Evolutionary conservation across 805 yeast genomes (phyloP), one percentile per base, ranked within the genome.

Genomic region (Candida alai): DNA sequence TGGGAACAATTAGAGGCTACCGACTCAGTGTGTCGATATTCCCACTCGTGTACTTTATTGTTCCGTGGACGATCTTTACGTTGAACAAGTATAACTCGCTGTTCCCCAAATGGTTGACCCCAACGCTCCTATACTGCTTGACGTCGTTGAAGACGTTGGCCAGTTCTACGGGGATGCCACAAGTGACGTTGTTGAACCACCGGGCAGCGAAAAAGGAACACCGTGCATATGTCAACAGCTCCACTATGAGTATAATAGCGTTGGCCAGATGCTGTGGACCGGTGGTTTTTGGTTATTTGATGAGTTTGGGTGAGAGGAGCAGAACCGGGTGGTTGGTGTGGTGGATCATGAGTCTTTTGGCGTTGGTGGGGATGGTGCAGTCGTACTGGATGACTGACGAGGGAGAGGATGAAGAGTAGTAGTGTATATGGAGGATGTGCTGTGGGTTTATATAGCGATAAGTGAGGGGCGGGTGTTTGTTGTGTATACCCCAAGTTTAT

Each of bases 81-180:
- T 44, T 52, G 26, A 51, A 40, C 34, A 34, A 47, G 23, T 58
- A 52, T 45, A 56, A 56, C 36, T 35, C 40, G 2, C 18, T 18
- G 8, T 39, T 53, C 21, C 66, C 68, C 4, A 10, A 30, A 2
- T 62, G 66, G 66, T 44, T 51, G 5, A 48, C 64, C 5, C 51
- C 57, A 3, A 32, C 43, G 1, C 20, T 47, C 13, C 45, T 62
- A 32, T 62, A 62, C 42, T n/a, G 40, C 5, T 42, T 60, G 28
- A 58, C 65, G 3, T 54, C 63, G 4, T 28, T 60, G 30, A 55
- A 54, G 36, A 50, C 64, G 4, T 49, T 62, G 31, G 65, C 61
- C 1, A 43, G 48, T 6, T 54, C 63, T 6, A 60, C 65, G 0
- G 65, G 67, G 1, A 44, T 58, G 52, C 65, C 66, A 8, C 67